Percentiles rank a stretch among this genome's conserved stretches.
Conservation (phyloP, 2,329 filamentous ascomycete species). For the Myriangium duriaei region DNA sequence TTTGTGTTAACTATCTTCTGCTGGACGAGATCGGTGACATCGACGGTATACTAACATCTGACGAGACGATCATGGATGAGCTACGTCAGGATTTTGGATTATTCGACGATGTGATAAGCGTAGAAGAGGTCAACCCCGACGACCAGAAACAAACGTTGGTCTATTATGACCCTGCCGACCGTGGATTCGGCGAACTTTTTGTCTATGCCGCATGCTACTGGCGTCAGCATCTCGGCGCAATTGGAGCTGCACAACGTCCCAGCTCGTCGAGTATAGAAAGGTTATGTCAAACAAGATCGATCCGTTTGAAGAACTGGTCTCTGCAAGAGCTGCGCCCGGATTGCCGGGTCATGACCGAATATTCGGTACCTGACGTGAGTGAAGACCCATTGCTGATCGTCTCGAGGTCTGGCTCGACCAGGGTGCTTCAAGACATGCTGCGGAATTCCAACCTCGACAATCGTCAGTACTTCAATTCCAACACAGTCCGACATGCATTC, state of each 20-base stretch:
- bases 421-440: constrained; percentile 14
- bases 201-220: constrained; percentile 27
- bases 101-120: too few relatives aligned
- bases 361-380: constrained; percentile 20
- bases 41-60: constrained; percentile 21
- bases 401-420: constrained; percentile 23
- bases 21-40: constrained; percentile 20
- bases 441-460: neutral
- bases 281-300: constrained; percentile 1
- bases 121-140: too few relatives aligned
- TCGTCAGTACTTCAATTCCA: too few relatives aligned
- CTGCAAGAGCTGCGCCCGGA: constrained; percentile 9
- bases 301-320: constrained; percentile 4
- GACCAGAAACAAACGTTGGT: constrained; percentile 22
- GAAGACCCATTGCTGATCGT: constrained; percentile 27
- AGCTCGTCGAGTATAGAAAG: neutral
- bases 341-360: constrained; percentile 21
- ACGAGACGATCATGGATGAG: constrained; percentile 16
- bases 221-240: constrained; percentile 21
- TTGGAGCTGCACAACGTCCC: constrained; percentile 9
- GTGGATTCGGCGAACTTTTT: constrained; percentile 21
- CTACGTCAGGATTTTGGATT: constrained; percentile 18
- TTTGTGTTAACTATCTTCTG: constrained; percentile 17
- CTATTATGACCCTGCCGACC: constrained; percentile 17
- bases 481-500: too few relatives aligned